phyloP scores from a whole-genome alignment of 1,284 basidiomycete species.

The Porodaedalea pini region DNA sequence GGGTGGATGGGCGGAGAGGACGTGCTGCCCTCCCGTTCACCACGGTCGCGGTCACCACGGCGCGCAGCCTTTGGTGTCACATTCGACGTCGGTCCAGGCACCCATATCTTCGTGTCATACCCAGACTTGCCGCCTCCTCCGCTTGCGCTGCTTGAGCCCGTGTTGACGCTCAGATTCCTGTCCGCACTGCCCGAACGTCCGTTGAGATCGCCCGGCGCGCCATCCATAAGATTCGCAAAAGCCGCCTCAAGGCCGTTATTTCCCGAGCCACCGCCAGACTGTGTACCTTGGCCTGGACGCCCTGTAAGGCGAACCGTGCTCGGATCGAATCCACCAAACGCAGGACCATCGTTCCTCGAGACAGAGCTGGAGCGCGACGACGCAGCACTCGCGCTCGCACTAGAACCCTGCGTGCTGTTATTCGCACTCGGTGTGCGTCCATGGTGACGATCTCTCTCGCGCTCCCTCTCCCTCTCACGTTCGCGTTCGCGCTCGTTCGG shows the following conservation, averaged over 20 bases:
- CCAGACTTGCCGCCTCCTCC: background rate
- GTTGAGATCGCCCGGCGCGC: background rate
- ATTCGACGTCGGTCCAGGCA: conserved; percentile 1
- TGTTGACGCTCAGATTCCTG: background rate
- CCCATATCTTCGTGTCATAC: conserved; percentile 13
- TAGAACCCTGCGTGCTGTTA: conserved; percentile 7
- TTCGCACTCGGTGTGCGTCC: conserved; percentile 17
- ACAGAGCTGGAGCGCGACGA: conserved; percentile 18
- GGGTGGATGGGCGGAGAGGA: conserved; percentile 14
- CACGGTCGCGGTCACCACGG: conserved; percentile 8
- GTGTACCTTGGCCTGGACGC: background rate
- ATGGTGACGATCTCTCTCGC: conserved; percentile 13
- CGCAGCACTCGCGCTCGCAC: conserved; percentile 15
- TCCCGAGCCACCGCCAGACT: background rate
- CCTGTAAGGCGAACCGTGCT: conserved; percentile 11
- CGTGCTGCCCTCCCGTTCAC: conserved; percentile 5
- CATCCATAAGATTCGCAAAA: conserved; percentile 17
- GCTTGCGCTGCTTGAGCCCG: conserved; percentile 1
- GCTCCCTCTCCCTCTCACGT: conserved; percentile 1
- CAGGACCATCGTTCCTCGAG: conserved; percentile 8
- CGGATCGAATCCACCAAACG: conserved; percentile 7
- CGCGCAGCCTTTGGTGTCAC: conserved; percentile 20
- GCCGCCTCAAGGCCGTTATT: background rate
- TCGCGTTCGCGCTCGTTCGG: conserved; percentile 15
- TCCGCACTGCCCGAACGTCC: background rate